Evolutionary conservation across 306 rosid species (phyloP), one percentile per base, ranked within the genome.

Genomic region (Quercus variabilis): DNA sequence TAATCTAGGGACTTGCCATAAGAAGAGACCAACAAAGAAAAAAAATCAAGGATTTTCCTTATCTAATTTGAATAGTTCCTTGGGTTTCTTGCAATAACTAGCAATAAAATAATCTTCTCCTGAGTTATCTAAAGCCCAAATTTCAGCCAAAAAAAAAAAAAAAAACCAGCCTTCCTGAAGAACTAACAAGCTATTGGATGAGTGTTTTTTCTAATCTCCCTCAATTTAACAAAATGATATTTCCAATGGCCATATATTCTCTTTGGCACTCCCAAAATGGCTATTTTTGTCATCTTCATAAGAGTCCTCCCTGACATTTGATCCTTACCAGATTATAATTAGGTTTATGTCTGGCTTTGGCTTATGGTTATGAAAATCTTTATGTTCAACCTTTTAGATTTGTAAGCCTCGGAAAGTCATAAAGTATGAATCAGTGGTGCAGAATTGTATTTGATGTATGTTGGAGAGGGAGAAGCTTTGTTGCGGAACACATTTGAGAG

Each of bases 381-480:
- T 21, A 55, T 54, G 55, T 38, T 38, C 35, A 58, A 78, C 73
- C 5, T 49, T 78, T 33, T 67, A 51, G 31, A 43, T 69, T 51
- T 74, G 55, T 21, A 38, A 52, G 54, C n/a, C 65, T 18, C 6
- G 63, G 71, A 73, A 54, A 63, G 52, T 86, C 77, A 88, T 81
- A 65, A 69, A 84, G 84, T 76, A 7, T 87, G 78, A 70, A 76
- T 78, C 86, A 95, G 99, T 81, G 91, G 97, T 85, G 97, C 98
- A 88, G 99, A 95, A 69, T 76, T 95, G 86, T 90, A 81, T 73
- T 95, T 98, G 5, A 95, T 90, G 99, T 95, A 92, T 74, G 98
- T 92, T 58, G 99, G 99, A 70, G 98, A 92, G 79, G 98, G 98
- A 70, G 99, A 95, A 88, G 93, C 92, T 71, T 78, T 90, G 74